Conservation (phyloP, 2,329 filamentous ascomycete species). For the Triangularia setosa region DNA sequence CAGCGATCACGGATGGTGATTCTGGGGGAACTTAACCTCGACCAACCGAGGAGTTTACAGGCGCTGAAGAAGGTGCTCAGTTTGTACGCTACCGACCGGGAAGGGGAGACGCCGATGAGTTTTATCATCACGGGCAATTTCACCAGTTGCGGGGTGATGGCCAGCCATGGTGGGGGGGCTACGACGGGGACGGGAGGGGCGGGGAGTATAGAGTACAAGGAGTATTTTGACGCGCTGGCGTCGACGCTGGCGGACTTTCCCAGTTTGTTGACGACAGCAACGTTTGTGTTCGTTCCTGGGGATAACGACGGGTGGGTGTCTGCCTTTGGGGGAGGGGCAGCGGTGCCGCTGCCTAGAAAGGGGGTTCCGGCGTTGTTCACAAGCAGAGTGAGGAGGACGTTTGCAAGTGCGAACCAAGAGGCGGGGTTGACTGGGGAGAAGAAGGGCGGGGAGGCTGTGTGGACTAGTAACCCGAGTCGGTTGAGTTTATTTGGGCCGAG, state of each 20-base stretch:
- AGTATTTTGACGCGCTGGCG: conserved; percentile 86
- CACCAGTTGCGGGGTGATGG: conserved; percentile 60
- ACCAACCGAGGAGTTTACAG: conserved; percentile 75
- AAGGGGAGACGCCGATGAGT: conserved; percentile 66
- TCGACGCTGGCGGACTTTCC: conserved; percentile 80
- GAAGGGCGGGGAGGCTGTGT: conserved; percentile 69
- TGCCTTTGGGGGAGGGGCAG: conserved; percentile 72
- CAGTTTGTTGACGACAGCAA: conserved; percentile 69
- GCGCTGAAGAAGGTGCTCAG: conserved; percentile 76
- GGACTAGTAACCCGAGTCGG: conserved; percentile 83
- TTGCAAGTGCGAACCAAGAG: conserved; percentile 74
- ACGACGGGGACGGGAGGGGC: conserved; percentile 54
- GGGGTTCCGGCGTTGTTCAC: conserved; percentile 86
- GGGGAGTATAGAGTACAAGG: conserved; percentile 93
- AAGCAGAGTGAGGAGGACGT: conserved; percentile 74
- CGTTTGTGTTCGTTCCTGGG: conserved; percentile 89
- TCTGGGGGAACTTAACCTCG: conserved; percentile 80
- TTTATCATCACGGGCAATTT: conserved; percentile 90
- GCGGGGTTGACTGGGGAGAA: conserved; percentile 40
- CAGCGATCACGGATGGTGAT: conserved; percentile 60
- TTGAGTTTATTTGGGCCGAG: conserved; percentile 81
- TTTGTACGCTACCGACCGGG: conserved; percentile 54
- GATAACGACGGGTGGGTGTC: conserved; percentile 98
- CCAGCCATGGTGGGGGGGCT: conserved; percentile 34
- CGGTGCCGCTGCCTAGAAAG: conserved; percentile 65